A percentile compares a stretch with the other conserved stretches of the same genome.
phyloP scores from a whole-genome alignment of 2,329 filamentous ascomycete species.

The Penicillium italicum region DNA sequence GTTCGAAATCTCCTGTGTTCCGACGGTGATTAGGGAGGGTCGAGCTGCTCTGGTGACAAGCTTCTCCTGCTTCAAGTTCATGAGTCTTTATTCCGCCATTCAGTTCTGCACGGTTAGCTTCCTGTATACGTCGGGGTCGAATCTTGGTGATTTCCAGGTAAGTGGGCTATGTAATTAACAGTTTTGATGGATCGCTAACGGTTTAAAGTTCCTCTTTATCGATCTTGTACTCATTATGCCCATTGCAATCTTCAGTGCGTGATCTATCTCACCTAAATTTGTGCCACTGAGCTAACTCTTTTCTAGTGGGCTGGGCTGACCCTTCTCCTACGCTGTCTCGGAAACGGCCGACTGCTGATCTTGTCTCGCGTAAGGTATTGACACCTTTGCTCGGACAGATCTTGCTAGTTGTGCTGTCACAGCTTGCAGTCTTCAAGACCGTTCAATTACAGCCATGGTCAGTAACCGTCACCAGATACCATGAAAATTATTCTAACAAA shows the following conservation, averaged over 20 bases:
- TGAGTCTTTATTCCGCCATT: conserved; percentile 98
- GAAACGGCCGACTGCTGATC: conserved; percentile 85
- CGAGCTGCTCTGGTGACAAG: conserved; percentile 94
- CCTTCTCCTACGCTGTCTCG: conserved; percentile 71
- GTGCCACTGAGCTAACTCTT: background rate
- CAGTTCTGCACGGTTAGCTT: conserved; percentile 98
- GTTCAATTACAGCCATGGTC: conserved; percentile 79
- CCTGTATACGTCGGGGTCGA: conserved; percentile 87
- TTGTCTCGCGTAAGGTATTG: conserved; percentile 89
- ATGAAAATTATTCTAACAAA: conserved; percentile 14
- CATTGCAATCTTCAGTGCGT: conserved; percentile 86
- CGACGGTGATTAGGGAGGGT: conserved; percentile 89
- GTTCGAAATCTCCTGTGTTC: conserved; percentile 95
- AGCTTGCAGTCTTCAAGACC: conserved; percentile 67
- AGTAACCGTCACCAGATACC: conserved; percentile 11
- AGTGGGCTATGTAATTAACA: conserved; percentile 4
- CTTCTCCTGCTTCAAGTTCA: conserved; percentile 99
- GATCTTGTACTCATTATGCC: conserved; percentile 88
- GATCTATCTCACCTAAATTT: background rate
- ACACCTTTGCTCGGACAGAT: conserved; percentile 89
- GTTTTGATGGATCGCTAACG: conserved; percentile 3
- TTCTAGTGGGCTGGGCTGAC: conserved; percentile 83
- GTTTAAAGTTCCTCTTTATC: conserved; percentile 76
- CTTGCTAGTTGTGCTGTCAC: conserved; percentile 70
- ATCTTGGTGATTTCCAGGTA: conserved; percentile 91